These are phyloP conservation scores for Hymenoscyphus albidus DNA, from an alignment of 2,329 filamentous ascomycete species.

Conservation along the genomic window DNA sequence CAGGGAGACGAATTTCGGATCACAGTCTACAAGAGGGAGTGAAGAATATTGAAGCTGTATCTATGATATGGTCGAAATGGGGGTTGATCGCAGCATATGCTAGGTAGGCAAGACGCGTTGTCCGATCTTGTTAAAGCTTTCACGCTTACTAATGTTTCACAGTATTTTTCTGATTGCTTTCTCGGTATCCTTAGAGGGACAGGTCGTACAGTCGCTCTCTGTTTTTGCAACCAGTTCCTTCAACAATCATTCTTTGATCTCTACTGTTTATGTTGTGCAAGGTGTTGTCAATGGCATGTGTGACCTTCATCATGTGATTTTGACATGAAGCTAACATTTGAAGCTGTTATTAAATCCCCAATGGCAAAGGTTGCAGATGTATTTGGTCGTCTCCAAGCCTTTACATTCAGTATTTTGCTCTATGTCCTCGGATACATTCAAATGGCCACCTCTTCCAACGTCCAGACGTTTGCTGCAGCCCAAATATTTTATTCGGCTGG, in stretches of 20 bases:
- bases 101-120: constrained; percentile 22
- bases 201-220: constrained; percentile 39
- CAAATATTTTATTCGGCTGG: constrained; percentile 64
- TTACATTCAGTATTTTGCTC: constrained; percentile 41
- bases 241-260: constrained; percentile 45
- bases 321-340: not conserved
- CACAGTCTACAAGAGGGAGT: constrained; percentile 24
- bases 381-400: constrained; percentile 46
- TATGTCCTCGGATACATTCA: constrained; percentile 53
- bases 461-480: constrained; percentile 55
- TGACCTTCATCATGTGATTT: constrained; percentile 37
- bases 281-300: constrained; percentile 40
- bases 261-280: constrained; percentile 42
- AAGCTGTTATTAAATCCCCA: constrained; percentile 56
- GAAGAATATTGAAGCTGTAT: constrained; percentile 28
- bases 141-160: not conserved
- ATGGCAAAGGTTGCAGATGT: constrained; percentile 49
- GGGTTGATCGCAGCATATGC: constrained; percentile 28
- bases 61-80: constrained; percentile 28
- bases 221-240: constrained; percentile 44
- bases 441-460: constrained; percentile 59
- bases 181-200: constrained; percentile 44
- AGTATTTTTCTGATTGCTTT: constrained; percentile 47
- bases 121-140: not conserved
- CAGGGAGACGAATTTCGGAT: not conserved